A percentile compares a stretch with the other conserved stretches of the same genome.
Conservation (phyloP, 805 yeast genomes). For the Kodamaea laetipori region DNA sequence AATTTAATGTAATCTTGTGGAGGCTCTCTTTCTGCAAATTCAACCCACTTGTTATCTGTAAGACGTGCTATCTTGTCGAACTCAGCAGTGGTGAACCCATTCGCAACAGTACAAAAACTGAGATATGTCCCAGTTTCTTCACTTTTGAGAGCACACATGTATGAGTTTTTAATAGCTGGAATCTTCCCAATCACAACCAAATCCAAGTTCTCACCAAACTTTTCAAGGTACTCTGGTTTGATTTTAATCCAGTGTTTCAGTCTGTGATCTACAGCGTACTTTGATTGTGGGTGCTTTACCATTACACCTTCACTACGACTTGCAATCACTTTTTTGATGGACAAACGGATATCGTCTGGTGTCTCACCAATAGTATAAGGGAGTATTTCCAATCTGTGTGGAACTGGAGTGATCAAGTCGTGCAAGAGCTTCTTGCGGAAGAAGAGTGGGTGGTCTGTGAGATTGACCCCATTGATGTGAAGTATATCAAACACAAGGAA, state of each 20-base stretch:
- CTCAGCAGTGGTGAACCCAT: slow-evolving; percentile 73
- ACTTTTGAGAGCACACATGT: slow-evolving; percentile 69
- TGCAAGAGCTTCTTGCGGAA: slow-evolving; percentile 57
- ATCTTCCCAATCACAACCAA: slow-evolving; percentile 76
- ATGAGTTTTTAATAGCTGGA: slow-evolving; percentile 70
- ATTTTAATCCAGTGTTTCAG: slow-evolving; percentile 79
- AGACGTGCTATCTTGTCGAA: slow-evolving; percentile 56
- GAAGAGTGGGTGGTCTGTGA: slow-evolving; percentile 55
- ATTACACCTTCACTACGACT: slow-evolving; percentile 80
- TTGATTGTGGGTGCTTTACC: slow-evolving; percentile 61
- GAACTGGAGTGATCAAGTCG: slow-evolving; percentile 46
- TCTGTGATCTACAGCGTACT: slow-evolving; percentile 63
- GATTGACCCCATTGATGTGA: slow-evolving; percentile 63
- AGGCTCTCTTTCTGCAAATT: slow-evolving; percentile 28
- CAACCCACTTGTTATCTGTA: slow-evolving; percentile 65
- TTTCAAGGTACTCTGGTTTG: slow-evolving; percentile 86
- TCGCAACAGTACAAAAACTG: slow-evolving; percentile 79
- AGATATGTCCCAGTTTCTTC: slow-evolving; percentile 47
- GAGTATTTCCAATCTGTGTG: slow-evolving; percentile 53
- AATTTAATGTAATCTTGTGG: slow-evolving; percentile 42
- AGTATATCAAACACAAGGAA: slow-evolving; percentile 74
- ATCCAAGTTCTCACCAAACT: slow-evolving; percentile 86
- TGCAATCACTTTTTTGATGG: slow-evolving; percentile 59
- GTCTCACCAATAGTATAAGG: slow-evolving; percentile 40
- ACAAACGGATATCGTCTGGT: slow-evolving; percentile 54